These are phyloP conservation scores for Penicillium sp. DNA, from an alignment of 2,329 filamentous ascomycete species.

Conservation along the genomic window DNA sequence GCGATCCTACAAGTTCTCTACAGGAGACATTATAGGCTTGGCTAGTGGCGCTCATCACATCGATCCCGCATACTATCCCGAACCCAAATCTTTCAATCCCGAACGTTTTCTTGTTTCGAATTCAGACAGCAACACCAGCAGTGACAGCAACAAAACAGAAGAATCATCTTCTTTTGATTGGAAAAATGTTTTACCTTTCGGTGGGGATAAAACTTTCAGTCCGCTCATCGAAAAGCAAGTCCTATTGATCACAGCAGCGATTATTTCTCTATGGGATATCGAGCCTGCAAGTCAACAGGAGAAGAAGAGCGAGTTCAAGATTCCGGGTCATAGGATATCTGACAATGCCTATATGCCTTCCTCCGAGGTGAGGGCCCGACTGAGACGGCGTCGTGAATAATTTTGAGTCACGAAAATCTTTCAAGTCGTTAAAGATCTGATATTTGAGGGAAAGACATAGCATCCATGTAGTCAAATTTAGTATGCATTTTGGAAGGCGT, in stretches of 20 bases:
- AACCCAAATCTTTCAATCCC: slow-evolving; percentile 42
- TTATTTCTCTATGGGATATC: slow-evolving; percentile 56
- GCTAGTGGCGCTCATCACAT: slow-evolving; percentile 44
- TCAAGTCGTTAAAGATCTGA: neutral
- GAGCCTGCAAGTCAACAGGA: slow-evolving; percentile 40
- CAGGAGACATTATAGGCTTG: slow-evolving; percentile 42
- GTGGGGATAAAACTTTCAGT: slow-evolving; percentile 45
- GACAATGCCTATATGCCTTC: slow-evolving; percentile 50
- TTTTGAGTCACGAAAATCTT: neutral
- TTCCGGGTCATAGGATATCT: slow-evolving; percentile 49
- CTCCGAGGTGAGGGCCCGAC: slow-evolving; percentile 52
- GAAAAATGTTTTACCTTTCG: slow-evolving; percentile 46
- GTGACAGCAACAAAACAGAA: slow-evolving; percentile 15
- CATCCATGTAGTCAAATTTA: neutral
- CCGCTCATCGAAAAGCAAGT: slow-evolving; percentile 44
- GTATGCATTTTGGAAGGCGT: neutral
- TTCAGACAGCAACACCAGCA: slow-evolving; percentile 17
- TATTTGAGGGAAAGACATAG: neutral
- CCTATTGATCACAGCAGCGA: slow-evolving; percentile 49
- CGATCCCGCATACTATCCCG: slow-evolving; percentile 38
- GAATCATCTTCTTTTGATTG: slow-evolving; percentile 25
- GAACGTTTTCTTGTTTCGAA: slow-evolving; percentile 45
- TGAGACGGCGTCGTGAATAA: slow-evolving; percentile 38
- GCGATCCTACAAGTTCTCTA: slow-evolving; percentile 38
- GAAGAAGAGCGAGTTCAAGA: slow-evolving; percentile 36